A percentile compares a stretch with the other conserved stretches of the same genome.
Conservation (phyloP, 306 rosid species). For the Fagus crenata region DNA sequence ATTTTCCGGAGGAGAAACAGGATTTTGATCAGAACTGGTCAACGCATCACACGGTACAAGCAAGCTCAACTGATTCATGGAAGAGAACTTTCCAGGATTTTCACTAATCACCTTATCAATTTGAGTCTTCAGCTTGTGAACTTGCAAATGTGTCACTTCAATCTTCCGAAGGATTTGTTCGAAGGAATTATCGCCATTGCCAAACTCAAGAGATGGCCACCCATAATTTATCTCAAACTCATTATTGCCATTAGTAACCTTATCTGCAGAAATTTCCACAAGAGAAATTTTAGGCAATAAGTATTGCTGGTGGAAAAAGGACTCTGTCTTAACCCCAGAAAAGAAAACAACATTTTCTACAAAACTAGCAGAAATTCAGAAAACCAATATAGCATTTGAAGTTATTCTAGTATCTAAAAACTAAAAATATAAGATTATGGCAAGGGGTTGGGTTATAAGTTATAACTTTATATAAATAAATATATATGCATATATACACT, state of each 20-base stretch:
- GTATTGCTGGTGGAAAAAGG: neutral
- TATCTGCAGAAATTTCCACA: slow-evolving; percentile 33
- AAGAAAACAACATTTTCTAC: neutral
- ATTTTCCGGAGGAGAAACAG: slow-evolving; percentile 29
- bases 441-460: neutral
- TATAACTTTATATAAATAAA: no score
- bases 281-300: neutral
- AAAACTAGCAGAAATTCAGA: slow-evolving; percentile 4
- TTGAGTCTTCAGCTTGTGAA: slow-evolving; percentile 52
- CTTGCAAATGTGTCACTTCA: slow-evolving; percentile 49
- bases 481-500: no score
- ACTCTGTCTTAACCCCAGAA: neutral
- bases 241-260: slow-evolving; percentile 20
- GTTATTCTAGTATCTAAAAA: neutral
- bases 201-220: slow-evolving; percentile 37
- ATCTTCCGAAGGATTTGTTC: slow-evolving; percentile 43
- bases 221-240: slow-evolving; percentile 43
- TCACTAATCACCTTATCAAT: slow-evolving; percentile 47
- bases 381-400: neutral
- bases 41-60: slow-evolving; percentile 33
- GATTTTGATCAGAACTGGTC: slow-evolving; percentile 29
- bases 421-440: neutral
- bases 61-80: slow-evolving; percentile 34
- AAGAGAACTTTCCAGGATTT: slow-evolving; percentile 41
- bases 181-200: slow-evolving; percentile 44